Conservation (phyloP, 2,329 filamentous ascomycete genomes). For the Claviceps africana region DNA sequence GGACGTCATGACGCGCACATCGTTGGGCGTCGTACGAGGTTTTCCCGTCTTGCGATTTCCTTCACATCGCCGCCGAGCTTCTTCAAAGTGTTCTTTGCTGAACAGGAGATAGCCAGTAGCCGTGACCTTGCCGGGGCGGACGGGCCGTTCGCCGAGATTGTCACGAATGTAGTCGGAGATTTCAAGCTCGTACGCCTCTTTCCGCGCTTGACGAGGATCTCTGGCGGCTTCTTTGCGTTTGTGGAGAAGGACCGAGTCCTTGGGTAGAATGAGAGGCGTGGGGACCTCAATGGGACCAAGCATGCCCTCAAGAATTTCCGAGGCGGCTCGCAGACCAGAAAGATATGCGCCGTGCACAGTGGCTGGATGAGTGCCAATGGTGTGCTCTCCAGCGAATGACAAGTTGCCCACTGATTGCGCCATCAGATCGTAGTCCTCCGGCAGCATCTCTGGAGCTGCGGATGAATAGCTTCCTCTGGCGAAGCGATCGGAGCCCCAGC, state of each 20-base stretch:
- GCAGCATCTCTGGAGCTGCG: slow-evolving; percentile 66
- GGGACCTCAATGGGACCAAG: slow-evolving; percentile 70
- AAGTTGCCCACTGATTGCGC: slow-evolving; percentile 71
- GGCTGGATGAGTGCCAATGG: slow-evolving; percentile 86
- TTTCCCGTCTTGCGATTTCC: slow-evolving; percentile 48
- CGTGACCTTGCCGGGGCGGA: slow-evolving; percentile 56
- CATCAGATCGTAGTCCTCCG: slow-evolving; percentile 88
- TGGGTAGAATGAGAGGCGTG: slow-evolving; percentile 57
- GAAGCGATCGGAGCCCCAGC: slow-evolving; percentile 84
- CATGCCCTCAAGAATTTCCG: slow-evolving; percentile 68
- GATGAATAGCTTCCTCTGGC: slow-evolving; percentile 94
- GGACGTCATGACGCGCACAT: slow-evolving; percentile 73
- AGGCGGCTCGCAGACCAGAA: slow-evolving; percentile 78
- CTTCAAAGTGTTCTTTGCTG: slow-evolving; percentile 64
- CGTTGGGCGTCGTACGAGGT: slow-evolving; percentile 55
- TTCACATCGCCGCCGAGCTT: slow-evolving; percentile 44
- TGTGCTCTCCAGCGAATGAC: slow-evolving; percentile 93
- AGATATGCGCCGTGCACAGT: slow-evolving; percentile 95
- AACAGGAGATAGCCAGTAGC: slow-evolving; percentile 83
- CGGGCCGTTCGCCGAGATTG: slow-evolving; percentile 59
- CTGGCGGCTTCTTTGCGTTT: slow-evolving; percentile 42
- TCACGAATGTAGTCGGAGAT: slow-evolving; percentile 37
- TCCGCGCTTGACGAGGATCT: slow-evolving; percentile 36
- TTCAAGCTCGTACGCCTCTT: slow-evolving; percentile 42
- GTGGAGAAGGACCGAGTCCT: slow-evolving; percentile 34